These are phyloP conservation scores for Talaromyces sp. DNA, from an alignment of 2,329 filamentous ascomycete genomes.

Conservation along the genomic window DNA sequence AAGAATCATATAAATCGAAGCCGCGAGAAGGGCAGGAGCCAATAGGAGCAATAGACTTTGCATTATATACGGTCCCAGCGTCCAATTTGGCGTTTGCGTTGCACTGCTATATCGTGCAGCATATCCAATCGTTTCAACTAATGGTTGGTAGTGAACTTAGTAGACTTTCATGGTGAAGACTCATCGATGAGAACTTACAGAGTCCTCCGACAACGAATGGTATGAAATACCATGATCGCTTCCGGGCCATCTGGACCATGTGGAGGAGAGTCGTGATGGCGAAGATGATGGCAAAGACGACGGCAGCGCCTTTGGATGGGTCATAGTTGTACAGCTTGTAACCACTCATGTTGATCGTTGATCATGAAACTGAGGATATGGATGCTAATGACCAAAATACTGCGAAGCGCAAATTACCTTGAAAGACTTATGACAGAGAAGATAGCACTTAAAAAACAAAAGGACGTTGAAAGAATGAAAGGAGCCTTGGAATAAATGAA, in stretches of 20 bases:
- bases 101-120: conserved; percentile 6
- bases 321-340: conserved; percentile 37
- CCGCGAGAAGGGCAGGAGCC: conserved; percentile 36
- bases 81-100: conserved; percentile 10
- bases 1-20: conserved; percentile 34
- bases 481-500: background rate
- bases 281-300: conserved; percentile 49
- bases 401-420: no score
- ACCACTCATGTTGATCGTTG: conserved; percentile 18
- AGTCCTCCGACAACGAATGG: conserved; percentile 37
- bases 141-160: background rate
- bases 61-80: background rate
- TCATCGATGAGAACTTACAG: conserved; percentile 29
- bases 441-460: background rate
- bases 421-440: background rate
- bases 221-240: conserved; percentile 48
- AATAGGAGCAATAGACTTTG: conserved; percentile 25
- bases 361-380: background rate
- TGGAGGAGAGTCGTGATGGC: conserved; percentile 41
- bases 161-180: background rate
- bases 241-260: conserved; percentile 40
- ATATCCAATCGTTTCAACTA: conserved; percentile 9
- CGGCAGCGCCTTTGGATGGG: conserved; percentile 46
- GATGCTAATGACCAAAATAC: no score
- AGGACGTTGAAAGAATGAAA: no score